phyloP scores from a whole-genome alignment of 129 eudicot species.

The Flaveria bidentis region DNA sequence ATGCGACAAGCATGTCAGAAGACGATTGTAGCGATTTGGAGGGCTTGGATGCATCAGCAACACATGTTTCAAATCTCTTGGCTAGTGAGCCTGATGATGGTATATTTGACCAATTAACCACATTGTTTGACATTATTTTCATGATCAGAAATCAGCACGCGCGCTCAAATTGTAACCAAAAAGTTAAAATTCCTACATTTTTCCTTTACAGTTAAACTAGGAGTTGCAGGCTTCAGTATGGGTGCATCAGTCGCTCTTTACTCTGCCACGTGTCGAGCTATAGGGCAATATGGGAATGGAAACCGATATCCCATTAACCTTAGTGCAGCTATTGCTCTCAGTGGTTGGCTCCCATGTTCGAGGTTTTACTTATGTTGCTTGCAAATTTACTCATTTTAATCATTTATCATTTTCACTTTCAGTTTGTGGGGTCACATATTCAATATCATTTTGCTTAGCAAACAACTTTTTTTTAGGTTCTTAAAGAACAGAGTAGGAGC shows the following conservation, averaged over 20 bases:
- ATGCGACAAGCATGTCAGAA: slow-evolving; percentile 49
- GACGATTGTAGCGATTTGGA: slow-evolving; percentile 45
- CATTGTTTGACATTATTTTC: neutral
- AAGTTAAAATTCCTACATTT: neutral
- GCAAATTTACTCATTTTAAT: neutral
- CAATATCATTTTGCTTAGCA: slow-evolving; percentile 22
- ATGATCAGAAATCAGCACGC: neutral
- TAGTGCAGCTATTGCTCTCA: slow-evolving; percentile 50
- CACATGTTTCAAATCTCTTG: slow-evolving; percentile 57
- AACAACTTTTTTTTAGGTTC: slow-evolving; percentile 40
- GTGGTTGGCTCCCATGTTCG: slow-evolving; percentile 71
- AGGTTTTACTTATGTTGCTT: slow-evolving; percentile 36
- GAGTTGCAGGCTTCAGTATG: slow-evolving; percentile 66
- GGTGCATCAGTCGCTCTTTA: slow-evolving; percentile 65
- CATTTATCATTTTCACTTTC: neutral
- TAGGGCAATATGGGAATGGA: slow-evolving; percentile 55
- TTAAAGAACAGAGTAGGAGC: slow-evolving; percentile 52
- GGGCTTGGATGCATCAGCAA: slow-evolving; percentile 56
- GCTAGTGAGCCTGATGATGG: slow-evolving; percentile 48
- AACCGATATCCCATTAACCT: slow-evolving; percentile 53
- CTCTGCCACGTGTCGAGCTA: slow-evolving; percentile 53
- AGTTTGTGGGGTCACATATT: neutral
- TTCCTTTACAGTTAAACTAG: slow-evolving; percentile 50
- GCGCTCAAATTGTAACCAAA: neutral
- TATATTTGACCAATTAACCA: neutral